phyloP scores from a whole-genome alignment of 1,284 basidiomycete genomes.

The Malassezia equina region DNA sequence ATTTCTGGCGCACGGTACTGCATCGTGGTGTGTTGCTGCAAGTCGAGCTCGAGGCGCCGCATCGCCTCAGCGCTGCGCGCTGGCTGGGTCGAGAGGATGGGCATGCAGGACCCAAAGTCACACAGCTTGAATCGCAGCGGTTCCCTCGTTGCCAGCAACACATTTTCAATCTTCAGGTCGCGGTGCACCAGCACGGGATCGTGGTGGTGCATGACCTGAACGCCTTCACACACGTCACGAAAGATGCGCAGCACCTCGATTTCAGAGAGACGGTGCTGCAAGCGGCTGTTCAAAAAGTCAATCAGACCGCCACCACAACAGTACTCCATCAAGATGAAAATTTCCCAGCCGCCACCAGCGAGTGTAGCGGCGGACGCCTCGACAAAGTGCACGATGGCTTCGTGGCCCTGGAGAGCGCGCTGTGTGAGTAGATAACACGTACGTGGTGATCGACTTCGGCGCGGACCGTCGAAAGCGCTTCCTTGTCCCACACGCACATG shows the following conservation, averaged over 20 bases:
- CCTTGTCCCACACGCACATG: conserved; percentile 82
- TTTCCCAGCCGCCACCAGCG: conserved; percentile 68
- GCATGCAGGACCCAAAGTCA: conserved; percentile 89
- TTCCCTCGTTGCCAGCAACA: conserved; percentile 57
- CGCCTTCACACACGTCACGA: conserved; percentile 38
- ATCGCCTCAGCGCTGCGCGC: conserved; percentile 51
- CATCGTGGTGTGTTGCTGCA: conserved; percentile 86
- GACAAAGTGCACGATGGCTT: conserved; percentile 84
- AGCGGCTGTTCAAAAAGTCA: conserved; percentile 94
- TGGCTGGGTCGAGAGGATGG: conserved; percentile 42
- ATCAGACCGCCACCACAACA: conserved; percentile 88
- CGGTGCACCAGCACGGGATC: conserved; percentile 82
- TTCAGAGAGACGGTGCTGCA: conserved; percentile 85
- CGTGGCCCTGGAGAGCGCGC: conserved; percentile 59
- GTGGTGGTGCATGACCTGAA: conserved; percentile 71
- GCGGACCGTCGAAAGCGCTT: conserved; percentile 83
- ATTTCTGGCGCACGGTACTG: conserved; percentile 96
- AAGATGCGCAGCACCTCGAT: conserved; percentile 95
- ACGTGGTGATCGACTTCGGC: conserved; percentile 99
- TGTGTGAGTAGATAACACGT: conserved; percentile 59
- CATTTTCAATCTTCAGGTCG: conserved; percentile 92
- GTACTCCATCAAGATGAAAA: conserved; percentile 99
- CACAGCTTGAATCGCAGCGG: conserved; percentile 72
- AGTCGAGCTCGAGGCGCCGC: conserved; percentile 73
- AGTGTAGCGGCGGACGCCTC: conserved; percentile 59